Evolutionary conservation across 2,329 filamentous ascomycete species (phyloP).

Genomic region (Coniosporium tulheliwenetii): DNA sequence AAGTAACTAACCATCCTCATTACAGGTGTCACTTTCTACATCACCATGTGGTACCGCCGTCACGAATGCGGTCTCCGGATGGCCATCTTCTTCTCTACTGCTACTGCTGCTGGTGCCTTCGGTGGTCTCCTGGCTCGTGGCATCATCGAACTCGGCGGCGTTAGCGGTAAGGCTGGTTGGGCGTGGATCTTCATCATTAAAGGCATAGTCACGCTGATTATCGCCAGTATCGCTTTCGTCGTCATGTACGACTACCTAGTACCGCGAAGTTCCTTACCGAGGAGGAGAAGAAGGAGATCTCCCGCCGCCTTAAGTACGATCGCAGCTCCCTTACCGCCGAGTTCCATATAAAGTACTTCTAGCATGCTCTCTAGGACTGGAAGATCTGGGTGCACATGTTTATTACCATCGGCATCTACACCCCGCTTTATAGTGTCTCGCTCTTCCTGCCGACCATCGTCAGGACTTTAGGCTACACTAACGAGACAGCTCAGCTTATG

Average conservation of each 20-base stretch:
- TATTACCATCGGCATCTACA: constrained; percentile 22
- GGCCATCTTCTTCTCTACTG: constrained; percentile 44
- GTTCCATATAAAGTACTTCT: constrained; percentile 20
- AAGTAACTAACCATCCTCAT: too few species aligned
- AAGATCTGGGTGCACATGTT: constrained; percentile 27
- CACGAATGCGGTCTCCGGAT: constrained; percentile 46
- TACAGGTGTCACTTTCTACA: constrained; percentile 43
- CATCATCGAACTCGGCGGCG: constrained; percentile 38
- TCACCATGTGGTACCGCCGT: constrained; percentile 43
- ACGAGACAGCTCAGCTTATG: constrained; percentile 30
- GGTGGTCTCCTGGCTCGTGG: constrained; percentile 33
- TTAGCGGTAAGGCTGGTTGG: constrained; percentile 49
- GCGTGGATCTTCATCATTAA: constrained; percentile 69
- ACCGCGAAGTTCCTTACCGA: constrained; percentile 41
- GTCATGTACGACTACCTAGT: constrained; percentile 44
- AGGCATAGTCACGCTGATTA: constrained; percentile 32
- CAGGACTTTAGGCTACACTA: constrained; percentile 46
- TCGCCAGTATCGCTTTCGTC: constrained; percentile 32
- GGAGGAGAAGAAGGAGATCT: constrained; percentile 26
- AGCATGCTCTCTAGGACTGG: constrained; percentile 23
- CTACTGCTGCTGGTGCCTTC: constrained; percentile 21
- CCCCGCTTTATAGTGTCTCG: constrained; percentile 27
- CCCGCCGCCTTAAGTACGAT: constrained; percentile 10
- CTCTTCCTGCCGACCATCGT: constrained; percentile 45
- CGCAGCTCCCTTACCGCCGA: constrained; percentile 18